Evolutionary conservation across 306 rosid species (phyloP), one percentile per base, ranked within the genome.

Genomic region (Hylodesmum podocarpum): DNA sequence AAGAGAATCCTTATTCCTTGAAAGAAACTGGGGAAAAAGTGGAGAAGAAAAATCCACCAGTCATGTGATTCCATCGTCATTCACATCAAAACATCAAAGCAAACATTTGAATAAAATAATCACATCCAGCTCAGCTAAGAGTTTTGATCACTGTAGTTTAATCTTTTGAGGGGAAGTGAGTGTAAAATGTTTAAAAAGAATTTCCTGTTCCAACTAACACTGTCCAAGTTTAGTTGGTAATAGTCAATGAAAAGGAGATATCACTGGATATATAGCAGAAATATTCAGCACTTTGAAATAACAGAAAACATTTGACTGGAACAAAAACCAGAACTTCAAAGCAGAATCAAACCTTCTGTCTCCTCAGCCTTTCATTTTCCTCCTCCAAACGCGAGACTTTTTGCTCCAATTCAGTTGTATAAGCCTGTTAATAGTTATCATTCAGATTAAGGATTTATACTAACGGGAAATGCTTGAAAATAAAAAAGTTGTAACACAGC

Each of bases 291-390:
- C 25, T 62, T 29, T 27, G 40, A 70, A 71, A 19, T 13, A 65
- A 75, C 36, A 50, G 4, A 54, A 80, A 72, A 81, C 46, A 66
- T 46, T 13, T 54, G 16, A 29, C 44, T 58, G 9, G 19, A 75
- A 43, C 11, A 37, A 36, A 36, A 64, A 63, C 46, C 47, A 76
- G 21, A 78, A 53, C 50, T 16, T 43, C 9, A 71, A 81, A 74
- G 78, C 75, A 77, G 54, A 83, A 66, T 16, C 87, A 69, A 67
- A 95, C 98, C 98, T 89, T 88, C 40, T 75, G 90, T 85, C 85
- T 92, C 89, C 92, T 87, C 81, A 95, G 95, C 91, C 81, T 86
- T 85, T 92, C 98, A 36, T 95, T 95, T 79, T 95, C 98, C 88
- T 90, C 97, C 79, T 92, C 97, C 75, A 92, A 80, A 9, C 85